Percentiles rank a stretch among this genome's conserved stretches.
These are phyloP conservation scores for Epichloe sibirici DNA, from an alignment of 2,329 filamentous ascomycete genomes.

Conservation along the genomic window DNA sequence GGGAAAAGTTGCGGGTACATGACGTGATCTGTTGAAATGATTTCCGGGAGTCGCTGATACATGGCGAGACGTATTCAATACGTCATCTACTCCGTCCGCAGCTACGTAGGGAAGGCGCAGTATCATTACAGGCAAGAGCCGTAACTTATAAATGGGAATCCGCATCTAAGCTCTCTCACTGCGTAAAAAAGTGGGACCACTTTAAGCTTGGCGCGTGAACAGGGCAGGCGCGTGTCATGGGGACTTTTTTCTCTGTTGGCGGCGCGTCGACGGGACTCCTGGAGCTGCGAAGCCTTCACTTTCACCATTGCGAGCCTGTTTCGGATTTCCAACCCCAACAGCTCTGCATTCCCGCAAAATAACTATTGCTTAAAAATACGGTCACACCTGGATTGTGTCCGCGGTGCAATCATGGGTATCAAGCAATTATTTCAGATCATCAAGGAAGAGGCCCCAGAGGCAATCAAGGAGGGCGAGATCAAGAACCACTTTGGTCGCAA, in stretches of 20 bases:
- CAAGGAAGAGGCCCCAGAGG: conserved; percentile 86
- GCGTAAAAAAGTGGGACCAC: conserved; percentile 7
- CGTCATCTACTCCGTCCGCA: too few species aligned
- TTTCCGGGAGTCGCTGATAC: too few species aligned
- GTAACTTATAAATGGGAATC: too few species aligned
- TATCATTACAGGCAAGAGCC: too few species aligned
- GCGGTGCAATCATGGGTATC: conserved; percentile 41
- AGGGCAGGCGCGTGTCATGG: conserved; percentile 4
- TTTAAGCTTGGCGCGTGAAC: conserved; percentile 7
- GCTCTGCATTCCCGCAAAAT: neutral
- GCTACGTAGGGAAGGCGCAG: too few species aligned
- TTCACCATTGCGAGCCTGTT: neutral
- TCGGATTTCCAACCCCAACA: neutral
- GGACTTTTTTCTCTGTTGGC: neutral
- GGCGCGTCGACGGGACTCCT: neutral
- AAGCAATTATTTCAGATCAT: conserved; percentile 71
- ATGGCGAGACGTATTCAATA: too few species aligned
- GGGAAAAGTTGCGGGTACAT: too few species aligned
- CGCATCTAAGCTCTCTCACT: too few species aligned
- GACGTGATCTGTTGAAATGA: too few species aligned
- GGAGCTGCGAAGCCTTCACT: neutral
- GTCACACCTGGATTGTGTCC: neutral
- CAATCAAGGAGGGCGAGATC: conserved; percentile 93
- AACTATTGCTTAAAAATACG: neutral
- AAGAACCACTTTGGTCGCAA: conserved; percentile 98